Conservation (phyloP, 73 alveolate genomes). For the Tetrahymena elliotti region DNA sequence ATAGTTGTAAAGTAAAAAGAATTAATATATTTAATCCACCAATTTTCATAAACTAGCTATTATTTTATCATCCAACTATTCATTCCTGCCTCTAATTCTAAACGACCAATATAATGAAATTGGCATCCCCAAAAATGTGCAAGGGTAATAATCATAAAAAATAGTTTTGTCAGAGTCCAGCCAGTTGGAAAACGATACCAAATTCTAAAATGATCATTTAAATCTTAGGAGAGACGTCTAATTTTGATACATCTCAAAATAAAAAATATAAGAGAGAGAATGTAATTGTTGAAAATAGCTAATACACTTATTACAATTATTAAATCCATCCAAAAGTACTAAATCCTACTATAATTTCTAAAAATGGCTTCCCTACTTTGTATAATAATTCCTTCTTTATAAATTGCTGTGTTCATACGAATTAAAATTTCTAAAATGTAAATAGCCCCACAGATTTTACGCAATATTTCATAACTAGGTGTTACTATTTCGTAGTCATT, state of each 20-base stretch:
- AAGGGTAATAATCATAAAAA: background rate
- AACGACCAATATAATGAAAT: background rate
- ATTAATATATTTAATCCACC: conserved; percentile 38
- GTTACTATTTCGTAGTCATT: background rate
- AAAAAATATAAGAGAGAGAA: background rate
- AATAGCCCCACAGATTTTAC: background rate
- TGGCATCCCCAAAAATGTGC: background rate
- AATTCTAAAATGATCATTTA: background rate
- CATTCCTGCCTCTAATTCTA: background rate
- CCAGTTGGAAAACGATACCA: background rate
- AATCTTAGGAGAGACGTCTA: background rate
- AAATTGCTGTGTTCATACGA: background rate
- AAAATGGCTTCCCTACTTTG: background rate
- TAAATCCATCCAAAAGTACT: background rate
- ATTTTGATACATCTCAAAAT: background rate
- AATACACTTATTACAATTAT: background rate
- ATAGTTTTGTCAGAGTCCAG: background rate
- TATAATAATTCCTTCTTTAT: background rate
- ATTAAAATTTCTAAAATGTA: background rate
- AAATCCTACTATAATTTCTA: background rate
- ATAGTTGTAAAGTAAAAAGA: conserved; percentile 70
- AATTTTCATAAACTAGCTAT: background rate
- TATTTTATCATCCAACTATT: background rate
- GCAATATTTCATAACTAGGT: background rate
- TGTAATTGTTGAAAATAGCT: background rate